Evolutionary conservation across 495 filamentous ascomycete species (phyloP), one percentile per base, ranked within the genome.

Genomic region (Rusavskia elegans): DNA sequence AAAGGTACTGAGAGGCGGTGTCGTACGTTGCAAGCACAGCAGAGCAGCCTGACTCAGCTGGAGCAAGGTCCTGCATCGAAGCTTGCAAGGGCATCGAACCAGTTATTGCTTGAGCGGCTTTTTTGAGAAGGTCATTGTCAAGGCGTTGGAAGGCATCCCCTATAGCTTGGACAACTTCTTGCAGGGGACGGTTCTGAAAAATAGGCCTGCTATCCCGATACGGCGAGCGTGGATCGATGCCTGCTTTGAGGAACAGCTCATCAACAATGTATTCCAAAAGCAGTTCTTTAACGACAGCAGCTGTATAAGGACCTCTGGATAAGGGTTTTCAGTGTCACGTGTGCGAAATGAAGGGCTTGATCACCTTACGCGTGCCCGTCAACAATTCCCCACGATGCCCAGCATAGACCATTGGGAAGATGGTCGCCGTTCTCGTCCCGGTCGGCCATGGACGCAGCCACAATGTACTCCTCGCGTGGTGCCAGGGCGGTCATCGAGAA

Each of bases 11-110:
- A n/a, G 66, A 64, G 11, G 35, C 13, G 1, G 73, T 64, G 48
- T 83, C 75, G 54, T 72, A 80, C 13, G 78, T 51, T 1, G 77
- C 68, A 0, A 83, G 62, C 9, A 83, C 66, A 3, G 80, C 81
- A 49, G 79, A 83, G 2, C 78, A 80, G 0, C 80, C 78, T 2
- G 74, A 62, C 53, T 68, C 73, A 14, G 70, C 75, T 29, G 75
- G 71, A 37, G 55, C 63, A 38, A 71, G 53, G 21, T 64, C 64
- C 51, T 60, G 57, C 8, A 66, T 60, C 25, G 68, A 71, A 9
- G 61, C 58, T 23, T 55, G 54, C 0, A 69, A 52, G 1, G 65
- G 56, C 14, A 48, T 27, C 20, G 57, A 29, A 48, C 62, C 63
- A 16, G 53, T 52, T 19, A 53, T 45, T 10, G 63, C 59, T 19